Evolutionary conservation across 1,284 basidiomycete species (phyloP), one percentile per base, ranked within the genome.

Genomic region (Trametes versicolor): DNA sequence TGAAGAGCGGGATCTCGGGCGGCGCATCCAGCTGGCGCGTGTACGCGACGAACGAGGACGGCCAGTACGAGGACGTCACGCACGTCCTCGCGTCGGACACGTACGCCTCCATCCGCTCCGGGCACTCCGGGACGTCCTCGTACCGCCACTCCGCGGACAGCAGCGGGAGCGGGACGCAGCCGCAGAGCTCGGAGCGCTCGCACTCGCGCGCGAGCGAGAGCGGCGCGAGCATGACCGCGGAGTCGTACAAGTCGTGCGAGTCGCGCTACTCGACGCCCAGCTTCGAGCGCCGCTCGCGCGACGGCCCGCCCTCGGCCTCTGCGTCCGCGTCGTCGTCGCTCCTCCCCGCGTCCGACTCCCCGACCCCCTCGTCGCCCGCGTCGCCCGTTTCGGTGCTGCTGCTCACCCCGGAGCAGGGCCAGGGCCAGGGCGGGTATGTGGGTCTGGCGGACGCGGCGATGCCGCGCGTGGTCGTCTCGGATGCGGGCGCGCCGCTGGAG

Each of bases 161-260:
- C 41, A 48, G 47, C 47, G 58, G 59, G 12, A 50, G 50, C 29
- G 43, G 58, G 23, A 37, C 50, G 39, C 37, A 51, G 32, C 48
- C 48, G 32, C 25, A 47, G 41, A 55, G 53, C 39, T 43, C 48
- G 9, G 54, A 19, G 39, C 53, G 60, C 53, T 29, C 58, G 37
- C 63, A 51, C 47, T 27, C 62, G n/a, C 66, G 71, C 47, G 67
- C 69, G 36, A 76, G 75, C 64, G 70, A 63, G 29, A 74, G 73
- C 54, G 73, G 70, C 15, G 62, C 67, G 17, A 74, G 73, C 64
- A 60, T 72, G 62, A 71, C 68, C 27, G 74, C 71, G 50, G 72
- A 73, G 56, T 76, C 75, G 48, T 76, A 74, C 70, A 68, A 71
- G 50, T 74, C 75, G 29, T 76, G 75, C 68, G 75, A 74, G 62